Percentiles rank a stretch among this genome's conserved stretches.
Evolutionary conservation across 2,329 filamentous ascomycete genomes (phyloP).

Genomic region (Monascus ruber): DNA sequence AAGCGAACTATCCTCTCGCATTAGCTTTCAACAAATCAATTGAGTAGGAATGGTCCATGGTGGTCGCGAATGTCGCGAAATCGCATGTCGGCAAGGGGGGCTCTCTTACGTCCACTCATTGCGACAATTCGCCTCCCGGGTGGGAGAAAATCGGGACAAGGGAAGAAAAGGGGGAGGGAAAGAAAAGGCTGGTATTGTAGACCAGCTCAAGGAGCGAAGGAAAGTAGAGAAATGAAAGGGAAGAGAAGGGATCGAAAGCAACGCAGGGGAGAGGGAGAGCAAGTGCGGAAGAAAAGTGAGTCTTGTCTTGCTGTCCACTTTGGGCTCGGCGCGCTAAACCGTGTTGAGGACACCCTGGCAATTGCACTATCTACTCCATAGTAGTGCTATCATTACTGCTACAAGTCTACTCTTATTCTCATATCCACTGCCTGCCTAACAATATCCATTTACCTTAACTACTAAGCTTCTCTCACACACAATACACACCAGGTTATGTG

Average conservation of each 20-base stretch:
- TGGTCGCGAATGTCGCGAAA: slow-evolving; percentile 11
- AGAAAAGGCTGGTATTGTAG: slow-evolving; percentile 18
- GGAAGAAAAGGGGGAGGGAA: slow-evolving; percentile 13
- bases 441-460: too few species aligned
- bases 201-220: slow-evolving; percentile 25
- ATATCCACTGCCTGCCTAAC: too few species aligned
- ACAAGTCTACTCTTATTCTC: not conserved
- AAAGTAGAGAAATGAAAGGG: slow-evolving; percentile 11
- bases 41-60: slow-evolving; percentile 8
- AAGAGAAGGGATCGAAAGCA: slow-evolving; percentile 13
- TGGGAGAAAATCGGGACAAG: slow-evolving; percentile 5
- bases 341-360: slow-evolving; percentile 2
- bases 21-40: slow-evolving; percentile 18
- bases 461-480: too few species aligned
- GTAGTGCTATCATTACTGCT: not conserved
- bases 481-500: too few species aligned
- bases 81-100: slow-evolving; percentile 21
- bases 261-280: slow-evolving; percentile 7
- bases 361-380: not conserved
- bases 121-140: slow-evolving; percentile 32
- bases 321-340: slow-evolving; percentile 4
- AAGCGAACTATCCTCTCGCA: slow-evolving; percentile 63
- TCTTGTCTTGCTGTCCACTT: slow-evolving; percentile 6
- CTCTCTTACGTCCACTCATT: slow-evolving; percentile 47
- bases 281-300: slow-evolving; percentile 1